Evolutionary conservation across 2,329 filamentous ascomycete species (phyloP), one percentile per base, ranked within the genome.

Genomic region (Davidsoniella eucalypti): DNA sequence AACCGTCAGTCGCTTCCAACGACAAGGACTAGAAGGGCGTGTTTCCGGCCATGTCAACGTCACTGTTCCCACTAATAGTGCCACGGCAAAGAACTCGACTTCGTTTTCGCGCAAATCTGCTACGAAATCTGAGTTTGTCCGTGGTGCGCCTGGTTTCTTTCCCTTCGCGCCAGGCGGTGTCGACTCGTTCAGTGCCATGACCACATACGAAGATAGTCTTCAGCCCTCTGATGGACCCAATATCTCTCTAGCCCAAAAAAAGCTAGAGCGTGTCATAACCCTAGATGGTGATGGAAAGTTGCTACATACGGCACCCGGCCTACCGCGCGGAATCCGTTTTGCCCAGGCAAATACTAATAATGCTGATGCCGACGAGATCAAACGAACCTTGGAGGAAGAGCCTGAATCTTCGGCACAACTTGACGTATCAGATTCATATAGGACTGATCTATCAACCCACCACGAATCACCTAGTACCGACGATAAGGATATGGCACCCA

Each of bases 11-110:
- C 80, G 92, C 26, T 98, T 98, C 63, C 83, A 80, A 42, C 76
- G 92, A 50, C 87, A 94, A 65, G 92, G 92, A 5, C 73, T 96
- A 12, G 87, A 96, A 65, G 92, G 92, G 18, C 77, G 83, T 48
- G 90, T 98, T 21, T 94, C 86, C 7, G 88, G 88, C 47, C 96
- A 98, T 65, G 84, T 82, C 61, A 92, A 95, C 63, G 85, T 96
- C 47, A 95, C 92, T 1, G 80, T 96, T 7, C 87, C 90, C 4
- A 86, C 86, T 33, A 84, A 80, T 59, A 93, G 84, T 58, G 86
- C 84, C 14, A 95, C 85, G 14, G 90, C 87, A 44, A 98, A 95
- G 67, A 94, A 94, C 61, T 95, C 87, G 2, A 96, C 88, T 0
- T 94, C 87, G 4, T 71, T 95, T 39, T 69, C 84, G 14, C 77